Evolutionary conservation across 1,139 yeast species (phyloP), one percentile per base, ranked within the genome.

Genomic region (Nakaseomyces delphensis): DNA sequence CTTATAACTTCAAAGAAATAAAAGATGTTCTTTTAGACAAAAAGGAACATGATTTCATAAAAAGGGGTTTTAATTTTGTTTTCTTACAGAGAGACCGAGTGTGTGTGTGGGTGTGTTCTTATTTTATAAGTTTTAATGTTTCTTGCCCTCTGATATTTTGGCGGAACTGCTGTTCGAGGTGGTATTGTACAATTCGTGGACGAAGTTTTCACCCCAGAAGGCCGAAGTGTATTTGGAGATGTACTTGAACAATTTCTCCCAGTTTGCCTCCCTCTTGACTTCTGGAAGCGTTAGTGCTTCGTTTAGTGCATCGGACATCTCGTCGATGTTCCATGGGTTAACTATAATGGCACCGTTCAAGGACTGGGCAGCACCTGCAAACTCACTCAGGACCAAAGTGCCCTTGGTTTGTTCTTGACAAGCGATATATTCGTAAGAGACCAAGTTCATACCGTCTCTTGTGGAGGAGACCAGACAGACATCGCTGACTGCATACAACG

Each of bases 361-460:
- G 0, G 94, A 82, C 65, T 91, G 99, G 0, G 98, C 97, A n/a
- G 98, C 98, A 39, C 99, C 99, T 0, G 98, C 94, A 67, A 91
- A 91, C 64, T 91, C 99, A 38, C 94, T 81, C 48, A 91, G 66
- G 40, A 91, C 83, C 52, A 91, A 70, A 3, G 86, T 78, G 7
- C 99, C 99, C 50, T 86, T 82, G 46, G 79, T 79, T 40, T 80
- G 80, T 53, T 83, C 77, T 63, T 91, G 99, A 59, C 97, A 89
- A 1, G 98, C 96, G 57, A 93, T 86, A 64, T 91, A 91, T 65
- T 91, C 99, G 61, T 86, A 91, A 44, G 93, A 79, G 33, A 91
- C 99, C 57, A 91, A 74, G 61, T 91, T 91, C 99, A 91, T 91
- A 54, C 99, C 99, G 60, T 91, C 99, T 58, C 99, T 76, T 1